phyloP scores from a whole-genome alignment of 2,329 filamentous ascomycete genomes.

The Aureobasidium sp. region DNA sequence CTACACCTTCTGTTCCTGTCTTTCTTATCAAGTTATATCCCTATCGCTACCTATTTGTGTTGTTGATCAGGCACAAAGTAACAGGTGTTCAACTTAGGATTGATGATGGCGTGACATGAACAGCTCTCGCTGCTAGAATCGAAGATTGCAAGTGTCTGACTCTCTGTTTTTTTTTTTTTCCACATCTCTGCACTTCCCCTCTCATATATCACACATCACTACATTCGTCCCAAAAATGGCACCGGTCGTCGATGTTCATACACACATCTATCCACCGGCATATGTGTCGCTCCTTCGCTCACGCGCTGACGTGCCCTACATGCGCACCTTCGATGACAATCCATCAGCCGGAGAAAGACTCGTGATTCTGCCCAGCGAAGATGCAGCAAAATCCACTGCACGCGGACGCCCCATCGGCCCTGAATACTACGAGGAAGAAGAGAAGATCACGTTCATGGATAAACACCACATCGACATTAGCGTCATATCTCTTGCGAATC shows the following conservation, averaged over 20 bases:
- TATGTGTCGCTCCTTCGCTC: slow-evolving; percentile 50
- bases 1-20: background rate
- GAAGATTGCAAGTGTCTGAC: background rate
- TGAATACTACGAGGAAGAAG: slow-evolving; percentile 69
- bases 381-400: slow-evolving; percentile 23
- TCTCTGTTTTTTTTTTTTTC: background rate
- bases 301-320: slow-evolving; percentile 57
- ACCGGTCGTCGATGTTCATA: slow-evolving; percentile 50
- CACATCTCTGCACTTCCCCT: background rate
- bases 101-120: background rate
- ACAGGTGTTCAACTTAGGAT: background rate
- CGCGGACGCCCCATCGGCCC: slow-evolving; percentile 74
- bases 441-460: slow-evolving; percentile 85
- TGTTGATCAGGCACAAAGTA: background rate
- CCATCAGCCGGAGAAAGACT: slow-evolving; percentile 50
- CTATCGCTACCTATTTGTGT: background rate
- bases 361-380: slow-evolving; percentile 52
- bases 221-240: slow-evolving; percentile 16
- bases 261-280: slow-evolving; percentile 53
- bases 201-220: background rate
- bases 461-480: slow-evolving; percentile 72
- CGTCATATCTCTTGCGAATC: slow-evolving; percentile 83
- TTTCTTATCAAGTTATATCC: background rate
- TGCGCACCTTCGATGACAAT: slow-evolving; percentile 51
- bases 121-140: too few relatives aligned